A percentile compares a stretch with the other conserved stretches of the same genome.
phyloP scores from a whole-genome alignment of 768 basidiomycete species.

The Dendrothele bispora region DNA sequence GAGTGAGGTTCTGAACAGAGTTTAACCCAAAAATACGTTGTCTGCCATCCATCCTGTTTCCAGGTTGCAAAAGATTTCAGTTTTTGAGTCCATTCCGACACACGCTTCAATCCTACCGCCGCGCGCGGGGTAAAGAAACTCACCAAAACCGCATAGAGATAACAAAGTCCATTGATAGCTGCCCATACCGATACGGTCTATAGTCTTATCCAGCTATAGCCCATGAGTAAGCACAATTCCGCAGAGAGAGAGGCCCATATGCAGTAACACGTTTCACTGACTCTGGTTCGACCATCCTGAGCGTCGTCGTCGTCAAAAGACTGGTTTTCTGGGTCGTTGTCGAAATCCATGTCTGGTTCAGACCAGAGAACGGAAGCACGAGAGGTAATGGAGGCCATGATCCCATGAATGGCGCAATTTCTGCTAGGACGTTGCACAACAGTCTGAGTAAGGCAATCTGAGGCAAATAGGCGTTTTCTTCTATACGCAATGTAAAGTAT shows the following conservation, averaged over 20 bases:
- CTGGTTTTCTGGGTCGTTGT: conserved; percentile 24
- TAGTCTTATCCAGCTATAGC: conserved; percentile 70
- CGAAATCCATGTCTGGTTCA: conserved; percentile 27
- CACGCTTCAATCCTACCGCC: too few relatives aligned
- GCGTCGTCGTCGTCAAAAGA: conserved; percentile 37
- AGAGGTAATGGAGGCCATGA: conserved; percentile 42
- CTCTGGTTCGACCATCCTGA: conserved; percentile 43
- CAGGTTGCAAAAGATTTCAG: conserved; percentile 3
- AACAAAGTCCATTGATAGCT: conserved; percentile 82
- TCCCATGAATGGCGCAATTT: conserved; percentile 8
- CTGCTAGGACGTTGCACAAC: too few relatives aligned
- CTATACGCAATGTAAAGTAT: too few relatives aligned
- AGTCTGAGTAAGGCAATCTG: too few relatives aligned
- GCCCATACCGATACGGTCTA: conserved; percentile 92
- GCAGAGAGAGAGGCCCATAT: not conserved
- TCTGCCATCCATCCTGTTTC: conserved; percentile 87
- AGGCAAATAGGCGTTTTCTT: too few relatives aligned
- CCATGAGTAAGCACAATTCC: conserved; percentile 12
- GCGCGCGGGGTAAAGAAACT: too few relatives aligned
- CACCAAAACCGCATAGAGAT: conserved; percentile 87
- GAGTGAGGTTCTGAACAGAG: not conserved
- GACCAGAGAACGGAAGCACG: conserved; percentile 53
- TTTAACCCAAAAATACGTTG: conserved; percentile 57
- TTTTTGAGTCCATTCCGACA: conserved; percentile 1
- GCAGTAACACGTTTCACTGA: conserved; percentile 19